Evolutionary conservation across 139 green algal genomes (phyloP).

Genomic region (Chlamydomonas sp.): DNA sequence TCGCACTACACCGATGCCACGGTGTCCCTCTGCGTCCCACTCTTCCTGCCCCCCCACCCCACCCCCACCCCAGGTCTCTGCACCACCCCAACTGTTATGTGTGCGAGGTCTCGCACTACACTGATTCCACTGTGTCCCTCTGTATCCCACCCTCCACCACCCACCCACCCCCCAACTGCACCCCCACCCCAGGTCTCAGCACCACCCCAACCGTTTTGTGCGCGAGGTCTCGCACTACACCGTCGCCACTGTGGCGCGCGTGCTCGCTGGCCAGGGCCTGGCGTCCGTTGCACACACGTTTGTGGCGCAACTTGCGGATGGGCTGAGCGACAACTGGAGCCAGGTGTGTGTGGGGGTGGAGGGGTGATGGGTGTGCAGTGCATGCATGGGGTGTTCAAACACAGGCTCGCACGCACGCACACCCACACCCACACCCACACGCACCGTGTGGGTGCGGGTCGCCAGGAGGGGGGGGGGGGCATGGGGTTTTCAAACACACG

Average conservation of each 20-base stretch:
- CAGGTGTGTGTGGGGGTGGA: constrained; percentile 43
- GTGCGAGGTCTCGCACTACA: constrained; percentile 67
- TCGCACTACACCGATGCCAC: constrained; percentile 55
- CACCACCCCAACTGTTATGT: constrained; percentile 78
- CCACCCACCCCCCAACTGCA: too few species aligned
- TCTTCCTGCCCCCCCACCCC: background rate
- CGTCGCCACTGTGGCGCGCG: constrained; percentile 45
- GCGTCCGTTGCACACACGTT: constrained; percentile 18
- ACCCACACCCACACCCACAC: too few species aligned
- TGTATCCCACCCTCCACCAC: background rate
- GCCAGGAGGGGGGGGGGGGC: too few species aligned
- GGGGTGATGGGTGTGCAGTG: background rate
- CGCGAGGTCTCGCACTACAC: constrained; percentile 69
- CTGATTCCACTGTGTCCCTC: constrained; percentile 49
- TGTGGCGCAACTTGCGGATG: constrained; percentile 48
- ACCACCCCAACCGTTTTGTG: constrained; percentile 87
- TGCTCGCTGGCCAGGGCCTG: constrained; percentile 32
- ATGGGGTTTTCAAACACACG: too few species aligned
- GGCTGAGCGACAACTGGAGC: constrained; percentile 88
- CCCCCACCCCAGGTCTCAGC: constrained; percentile 43
- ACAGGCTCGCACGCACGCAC: too few species aligned
- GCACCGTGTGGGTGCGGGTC: too few species aligned
- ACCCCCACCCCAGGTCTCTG: background rate
- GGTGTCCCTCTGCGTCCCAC: too few species aligned
- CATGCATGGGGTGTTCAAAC: background rate